Evolutionary conservation across 2,329 filamentous ascomycete genomes (phyloP), one percentile per base, ranked within the genome.

Genomic region (Cladophialophora bantiana): DNA sequence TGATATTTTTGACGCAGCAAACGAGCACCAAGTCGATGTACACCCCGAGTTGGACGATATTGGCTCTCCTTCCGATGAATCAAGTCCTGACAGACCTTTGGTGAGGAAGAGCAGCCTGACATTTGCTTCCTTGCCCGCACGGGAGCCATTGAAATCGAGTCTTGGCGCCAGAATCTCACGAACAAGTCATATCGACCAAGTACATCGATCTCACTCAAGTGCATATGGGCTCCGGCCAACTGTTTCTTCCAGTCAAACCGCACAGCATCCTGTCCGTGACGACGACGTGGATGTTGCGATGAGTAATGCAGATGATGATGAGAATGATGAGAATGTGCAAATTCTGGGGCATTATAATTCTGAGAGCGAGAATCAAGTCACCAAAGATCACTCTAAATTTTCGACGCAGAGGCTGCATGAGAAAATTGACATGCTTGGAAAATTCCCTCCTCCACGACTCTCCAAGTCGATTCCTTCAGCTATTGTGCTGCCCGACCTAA

Each of bases 361-460:
- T 52, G 79, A 83, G 57, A 75, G 78, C 10, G 78, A 80, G 15
- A 77, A 79, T 1, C 84, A 84, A 52, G 82, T 83, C 35, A 83
- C 85, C 5, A 86, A 84, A 71, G 78, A 85, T 1, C 90, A 94
- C 74, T 93, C 89, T 78, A 96, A 96, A 77, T 94, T 93, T 0
- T 96, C 95, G n/a, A 97, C 95, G 0, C 94, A 98, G 77, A 86
- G 92, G 52, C 83, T 99, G 15, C 93, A 97, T 71, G 94, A 98
- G 74, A 93, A 94, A 73, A 98, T 99, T 73, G 96, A 89, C 69
- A 86, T 89, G 83, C 83, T 90, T 45, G 86, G 85, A 40, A 83
- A 89, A 78, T 80, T 85, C 67, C 81, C 82, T 61, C 75, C 82
- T 72, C 75, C 79, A 42, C 76, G 82, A 54, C 76, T 78, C 6